These are phyloP conservation scores for Peltaster fructicola DNA, from an alignment of 2,329 filamentous ascomycete genomes.

Conservation along the genomic window DNA sequence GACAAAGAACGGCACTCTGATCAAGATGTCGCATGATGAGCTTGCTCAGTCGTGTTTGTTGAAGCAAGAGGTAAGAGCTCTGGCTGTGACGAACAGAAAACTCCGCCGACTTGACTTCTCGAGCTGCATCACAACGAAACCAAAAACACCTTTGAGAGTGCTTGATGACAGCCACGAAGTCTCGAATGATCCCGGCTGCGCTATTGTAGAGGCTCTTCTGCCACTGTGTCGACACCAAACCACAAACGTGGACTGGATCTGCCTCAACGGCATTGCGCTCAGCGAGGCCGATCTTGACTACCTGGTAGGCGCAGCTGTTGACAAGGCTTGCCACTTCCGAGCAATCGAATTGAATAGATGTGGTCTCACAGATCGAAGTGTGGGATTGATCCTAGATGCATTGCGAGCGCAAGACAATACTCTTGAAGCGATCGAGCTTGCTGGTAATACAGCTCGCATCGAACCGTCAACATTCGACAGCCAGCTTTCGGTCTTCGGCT, in stretches of 20 bases:
- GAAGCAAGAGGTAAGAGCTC: slow-evolving; percentile 49
- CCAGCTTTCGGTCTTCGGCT: slow-evolving; percentile 48
- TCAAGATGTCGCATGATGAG: slow-evolving; percentile 34
- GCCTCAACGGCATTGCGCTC: slow-evolving; percentile 50
- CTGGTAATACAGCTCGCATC: slow-evolving; percentile 47
- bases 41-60: slow-evolving; percentile 40
- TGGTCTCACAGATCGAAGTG: slow-evolving; percentile 37
- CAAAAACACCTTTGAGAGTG: slow-evolving; percentile 19
- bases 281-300: slow-evolving; percentile 53
- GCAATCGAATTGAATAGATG: slow-evolving; percentile 51
- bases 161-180: neutral
- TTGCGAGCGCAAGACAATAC: slow-evolving; percentile 48
- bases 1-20: slow-evolving; percentile 39
- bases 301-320: slow-evolving; percentile 49
- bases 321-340: slow-evolving; percentile 45
- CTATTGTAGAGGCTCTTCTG: slow-evolving; percentile 51
- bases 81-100: slow-evolving; percentile 47
- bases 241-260: slow-evolving; percentile 55
- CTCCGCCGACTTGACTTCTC: slow-evolving; percentile 49
- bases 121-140: slow-evolving; percentile 39
- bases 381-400: slow-evolving; percentile 45
- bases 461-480: slow-evolving; percentile 47
- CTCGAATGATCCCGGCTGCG: slow-evolving; percentile 44
- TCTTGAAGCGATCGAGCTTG: slow-evolving; percentile 48
- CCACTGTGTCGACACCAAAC: slow-evolving; percentile 48